These are phyloP conservation scores for Alternaria longipes DNA, from an alignment of 2,329 filamentous ascomycete species.

Conservation along the genomic window DNA sequence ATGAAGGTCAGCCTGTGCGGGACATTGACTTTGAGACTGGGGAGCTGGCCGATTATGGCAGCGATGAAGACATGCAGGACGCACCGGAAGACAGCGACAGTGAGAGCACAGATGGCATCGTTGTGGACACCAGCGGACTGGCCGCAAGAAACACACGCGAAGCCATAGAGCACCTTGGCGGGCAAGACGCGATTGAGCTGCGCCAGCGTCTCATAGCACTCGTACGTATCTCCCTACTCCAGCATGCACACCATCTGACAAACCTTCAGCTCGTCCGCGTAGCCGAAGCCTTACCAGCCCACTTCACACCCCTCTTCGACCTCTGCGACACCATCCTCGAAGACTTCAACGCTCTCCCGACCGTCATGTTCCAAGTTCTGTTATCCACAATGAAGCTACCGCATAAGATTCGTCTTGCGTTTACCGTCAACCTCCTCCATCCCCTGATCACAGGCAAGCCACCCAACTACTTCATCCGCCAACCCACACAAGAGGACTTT, in stretches of 20 bases:
- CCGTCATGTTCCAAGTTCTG: slow-evolving; percentile 67
- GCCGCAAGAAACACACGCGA: slow-evolving; percentile 19
- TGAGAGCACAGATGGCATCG: slow-evolving; percentile 14
- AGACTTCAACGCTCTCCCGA: slow-evolving; percentile 66
- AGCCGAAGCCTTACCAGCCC: slow-evolving; percentile 50
- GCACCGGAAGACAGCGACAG: slow-evolving; percentile 15
- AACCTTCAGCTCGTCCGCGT: slow-evolving; percentile 48
- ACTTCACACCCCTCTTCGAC: slow-evolving; percentile 62
- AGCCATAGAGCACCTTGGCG: slow-evolving; percentile 45
- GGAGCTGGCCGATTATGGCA: slow-evolving; percentile 66
- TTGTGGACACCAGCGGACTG: background rate
- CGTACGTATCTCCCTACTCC: slow-evolving; percentile 44
- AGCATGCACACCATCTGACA: slow-evolving; percentile 23
- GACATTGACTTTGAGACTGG: slow-evolving; percentile 64
- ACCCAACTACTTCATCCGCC: slow-evolving; percentile 36
- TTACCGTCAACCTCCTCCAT: slow-evolving; percentile 52
- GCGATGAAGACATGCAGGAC: slow-evolving; percentile 46
- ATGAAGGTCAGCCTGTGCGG: slow-evolving; percentile 65
- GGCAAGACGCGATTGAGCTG: slow-evolving; percentile 66
- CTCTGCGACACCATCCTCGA: slow-evolving; percentile 69
- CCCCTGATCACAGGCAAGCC: slow-evolving; percentile 35
- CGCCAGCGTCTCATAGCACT: slow-evolving; percentile 71
- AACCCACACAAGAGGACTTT: slow-evolving; percentile 42
- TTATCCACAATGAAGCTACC: slow-evolving; percentile 59
- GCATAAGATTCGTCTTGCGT: slow-evolving; percentile 56